These are phyloP conservation scores for Agaricus subrufescens DNA, from an alignment of 768 basidiomycete genomes.

Conservation along the genomic window DNA sequence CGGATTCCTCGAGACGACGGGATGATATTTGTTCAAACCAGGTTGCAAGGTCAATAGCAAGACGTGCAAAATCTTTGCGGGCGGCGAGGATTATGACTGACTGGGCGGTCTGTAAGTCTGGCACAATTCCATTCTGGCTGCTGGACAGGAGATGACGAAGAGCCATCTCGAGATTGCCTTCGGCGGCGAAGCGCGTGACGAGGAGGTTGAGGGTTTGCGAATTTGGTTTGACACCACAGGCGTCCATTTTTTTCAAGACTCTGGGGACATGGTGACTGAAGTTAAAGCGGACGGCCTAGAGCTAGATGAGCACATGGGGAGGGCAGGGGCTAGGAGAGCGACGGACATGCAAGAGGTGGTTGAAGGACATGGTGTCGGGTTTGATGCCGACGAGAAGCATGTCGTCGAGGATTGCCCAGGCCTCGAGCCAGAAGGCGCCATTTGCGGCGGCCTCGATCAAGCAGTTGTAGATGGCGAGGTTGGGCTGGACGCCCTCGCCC, in stretches of 20 bases:
- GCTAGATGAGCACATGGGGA: not conserved
- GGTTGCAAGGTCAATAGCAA: conserved; percentile 69
- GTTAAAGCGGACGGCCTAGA: conserved; percentile 42
- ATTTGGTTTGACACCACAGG: conserved; percentile 43
- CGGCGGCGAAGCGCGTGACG: conserved; percentile 39
- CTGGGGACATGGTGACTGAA: conserved; percentile 38
- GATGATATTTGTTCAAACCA: conserved; percentile 53
- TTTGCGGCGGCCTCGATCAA: conserved; percentile 47
- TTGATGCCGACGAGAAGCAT: conserved; percentile 49
- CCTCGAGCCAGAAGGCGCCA: conserved; percentile 41
- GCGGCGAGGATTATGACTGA: conserved; percentile 52
- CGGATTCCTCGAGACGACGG: conserved; percentile 44
- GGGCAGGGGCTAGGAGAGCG: conserved; percentile 6
- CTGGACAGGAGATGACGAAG: conserved; percentile 59
- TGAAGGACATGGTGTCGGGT: conserved; percentile 49
- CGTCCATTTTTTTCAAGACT: conserved; percentile 52
- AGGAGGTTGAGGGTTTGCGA: conserved; percentile 48
- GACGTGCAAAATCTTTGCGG: conserved; percentile 46
- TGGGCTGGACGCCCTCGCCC: conserved; percentile 42
- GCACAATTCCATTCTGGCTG: conserved; percentile 44
- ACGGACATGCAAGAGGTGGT: conserved; percentile 55
- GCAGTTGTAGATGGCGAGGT: conserved; percentile 49
- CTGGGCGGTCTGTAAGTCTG: conserved; percentile 45
- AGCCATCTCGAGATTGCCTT: conserved; percentile 60
- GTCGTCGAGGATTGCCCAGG: conserved; percentile 66